Base-by-base conservation (phyloP, 768 basidiomycete species). In the Ephemerocybe angulata region DNA sequence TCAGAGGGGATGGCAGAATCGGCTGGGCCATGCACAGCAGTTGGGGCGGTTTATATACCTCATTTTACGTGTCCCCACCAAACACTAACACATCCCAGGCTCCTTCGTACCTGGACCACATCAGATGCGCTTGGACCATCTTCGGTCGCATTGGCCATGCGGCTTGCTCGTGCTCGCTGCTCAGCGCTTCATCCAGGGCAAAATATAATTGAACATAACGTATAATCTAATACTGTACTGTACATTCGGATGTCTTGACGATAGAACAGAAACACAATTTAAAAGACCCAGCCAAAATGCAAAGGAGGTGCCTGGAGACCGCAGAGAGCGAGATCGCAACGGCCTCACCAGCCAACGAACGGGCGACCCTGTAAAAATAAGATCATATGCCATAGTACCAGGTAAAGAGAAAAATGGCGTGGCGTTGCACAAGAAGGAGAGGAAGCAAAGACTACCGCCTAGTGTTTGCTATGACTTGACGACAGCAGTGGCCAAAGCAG, bases 401-500 rank as follows among this genome's bases (percentile, higher is more conserved):
- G 61, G 57, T 60, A 67, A 65, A 67, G 63, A 61, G 65, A 60
- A 63, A 48, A 50, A 46, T 41, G 43, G 55, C 50, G 47, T 53
- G 55, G 44, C 41, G 30, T 42, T 44, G 48, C 51, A 51, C 30
- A 52, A 40, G 42, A 40, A 30, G 19, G 22, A 30, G 50, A 40
- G 47, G 28, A 28, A 48, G 30, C 27, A 41, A 37, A 29, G 43
- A 13, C 12, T 31, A 46, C 47, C 33, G 53, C 48, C 51, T 54
- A 35, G 46, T 17, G 31, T 62, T 63, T 67, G 72, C 69, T 70
- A 76, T 27, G 73, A 76, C 48, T 74, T 73, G 40, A 76, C 67
- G 46, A 70, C 65, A 44, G 73, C 69, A 51, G 83, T 74, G 47
- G 78, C 73, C 11, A 47, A 19, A 55, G 86, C 74, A 40, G 79